Percentiles rank a stretch among this genome's conserved stretches.
Conservation (phyloP, 1,139 yeast species). For the Sugiyamaella sp. region DNA sequence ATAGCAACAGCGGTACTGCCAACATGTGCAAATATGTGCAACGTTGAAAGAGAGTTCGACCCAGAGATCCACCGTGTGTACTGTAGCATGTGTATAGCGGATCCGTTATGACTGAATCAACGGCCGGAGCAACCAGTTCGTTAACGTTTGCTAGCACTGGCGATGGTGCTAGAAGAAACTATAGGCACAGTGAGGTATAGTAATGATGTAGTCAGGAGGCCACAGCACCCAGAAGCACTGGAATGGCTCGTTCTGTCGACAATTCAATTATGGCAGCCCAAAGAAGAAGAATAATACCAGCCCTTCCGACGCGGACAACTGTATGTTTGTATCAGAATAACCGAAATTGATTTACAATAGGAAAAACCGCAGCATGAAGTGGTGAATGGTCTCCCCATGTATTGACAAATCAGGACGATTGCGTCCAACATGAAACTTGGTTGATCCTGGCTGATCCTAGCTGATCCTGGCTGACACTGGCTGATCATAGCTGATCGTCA, state of each 20-base stretch:
- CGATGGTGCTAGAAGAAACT: too few species aligned
- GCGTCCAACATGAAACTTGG: slow-evolving; percentile 7
- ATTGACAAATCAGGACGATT: slow-evolving; percentile 7
- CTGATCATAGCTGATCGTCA: background rate
- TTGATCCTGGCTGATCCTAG: background rate
- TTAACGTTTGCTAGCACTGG: too few species aligned
- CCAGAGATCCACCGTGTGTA: too few species aligned
- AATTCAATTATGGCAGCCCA: slow-evolving; percentile 4
- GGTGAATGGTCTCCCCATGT: slow-evolving; percentile 4
- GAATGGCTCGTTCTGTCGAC: background rate
- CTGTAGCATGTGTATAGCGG: too few species aligned
- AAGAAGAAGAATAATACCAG: slow-evolving; percentile 11
- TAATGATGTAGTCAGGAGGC: too few species aligned
- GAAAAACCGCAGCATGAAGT: background rate
- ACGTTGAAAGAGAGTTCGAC: too few species aligned
- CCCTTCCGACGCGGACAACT: background rate
- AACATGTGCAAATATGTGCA: too few species aligned
- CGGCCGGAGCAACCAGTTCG: too few species aligned
- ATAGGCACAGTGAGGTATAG: too few species aligned
- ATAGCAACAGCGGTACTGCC: too few species aligned
- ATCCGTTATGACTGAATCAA: too few species aligned
- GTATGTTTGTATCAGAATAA: slow-evolving; percentile 8
- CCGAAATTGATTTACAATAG: slow-evolving; percentile 2
- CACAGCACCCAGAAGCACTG: background rate
- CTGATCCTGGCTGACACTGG: background rate